phyloP scores from a whole-genome alignment of 2,329 filamentous ascomycete genomes.

The Dothistroma septosporum region DNA sequence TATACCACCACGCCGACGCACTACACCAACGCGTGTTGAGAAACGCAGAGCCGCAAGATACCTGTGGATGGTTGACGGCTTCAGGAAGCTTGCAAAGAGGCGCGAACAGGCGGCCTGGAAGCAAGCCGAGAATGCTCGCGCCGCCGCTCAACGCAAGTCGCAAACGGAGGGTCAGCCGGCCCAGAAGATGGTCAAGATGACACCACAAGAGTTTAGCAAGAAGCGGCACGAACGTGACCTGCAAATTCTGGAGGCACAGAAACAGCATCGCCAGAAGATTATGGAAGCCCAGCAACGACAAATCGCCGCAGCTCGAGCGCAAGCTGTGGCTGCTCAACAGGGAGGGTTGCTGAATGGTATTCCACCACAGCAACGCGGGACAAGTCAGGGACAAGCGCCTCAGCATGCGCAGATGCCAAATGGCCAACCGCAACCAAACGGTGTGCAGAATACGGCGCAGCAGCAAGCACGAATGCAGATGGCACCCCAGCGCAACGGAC shows the following conservation, averaged over 20 bases:
- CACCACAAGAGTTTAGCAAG: slow-evolving; percentile 84
- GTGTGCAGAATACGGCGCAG: slow-evolving; percentile 35
- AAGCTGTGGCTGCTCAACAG: slow-evolving; percentile 24
- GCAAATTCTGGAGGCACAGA: slow-evolving; percentile 42
- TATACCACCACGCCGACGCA: slow-evolving; percentile 62
- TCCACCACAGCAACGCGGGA: slow-evolving; percentile 27
- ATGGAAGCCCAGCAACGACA: slow-evolving; percentile 35
- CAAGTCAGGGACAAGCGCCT: slow-evolving; percentile 16
- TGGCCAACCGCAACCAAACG: slow-evolving; percentile 34
- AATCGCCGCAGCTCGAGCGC: slow-evolving; percentile 36
- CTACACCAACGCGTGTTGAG: slow-evolving; percentile 79
- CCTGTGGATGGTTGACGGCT: slow-evolving; percentile 83
- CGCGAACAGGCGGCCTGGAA: slow-evolving; percentile 81
- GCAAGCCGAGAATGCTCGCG: slow-evolving; percentile 66
- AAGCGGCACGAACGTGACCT: slow-evolving; percentile 84
- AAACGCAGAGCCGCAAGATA: slow-evolving; percentile 81
- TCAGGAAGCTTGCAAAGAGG: slow-evolving; percentile 94
- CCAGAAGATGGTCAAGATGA: slow-evolving; percentile 51
- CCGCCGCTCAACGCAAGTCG: slow-evolving; percentile 76
- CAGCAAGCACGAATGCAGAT: slow-evolving; percentile 41
- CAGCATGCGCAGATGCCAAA: slow-evolving; percentile 29
- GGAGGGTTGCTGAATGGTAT: slow-evolving; percentile 33
- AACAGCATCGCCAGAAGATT: slow-evolving; percentile 40
- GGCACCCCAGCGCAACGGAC: slow-evolving; percentile 45
- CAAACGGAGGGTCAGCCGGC: slow-evolving; percentile 28